phyloP scores from a whole-genome alignment of 352 stramenopile species.

The Blastocystis sp. region DNA sequence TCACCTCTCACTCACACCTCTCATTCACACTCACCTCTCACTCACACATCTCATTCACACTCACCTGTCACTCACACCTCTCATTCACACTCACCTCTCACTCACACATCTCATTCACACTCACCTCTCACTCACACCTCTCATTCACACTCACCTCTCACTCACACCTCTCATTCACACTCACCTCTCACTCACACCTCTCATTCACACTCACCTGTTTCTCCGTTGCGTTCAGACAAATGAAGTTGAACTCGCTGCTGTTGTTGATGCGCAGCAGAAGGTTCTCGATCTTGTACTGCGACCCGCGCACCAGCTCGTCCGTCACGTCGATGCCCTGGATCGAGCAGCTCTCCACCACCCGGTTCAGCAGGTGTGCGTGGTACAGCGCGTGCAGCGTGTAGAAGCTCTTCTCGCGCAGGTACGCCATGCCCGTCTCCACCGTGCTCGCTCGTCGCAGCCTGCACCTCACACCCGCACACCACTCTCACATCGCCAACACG shows the following conservation, averaged over 20 bases:
- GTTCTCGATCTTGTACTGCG: conserved; percentile 65
- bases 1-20: not conserved
- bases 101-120: no score
- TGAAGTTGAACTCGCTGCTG: conserved; percentile 1
- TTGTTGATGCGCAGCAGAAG: conserved; percentile 63
- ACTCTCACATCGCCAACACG: not conserved
- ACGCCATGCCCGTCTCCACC: conserved; percentile 24
- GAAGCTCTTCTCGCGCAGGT: conserved; percentile 54
- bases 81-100: no score
- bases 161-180: no score
- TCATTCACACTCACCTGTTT: not conserved
- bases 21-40: not conserved
- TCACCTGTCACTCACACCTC: not conserved
- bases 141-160: no score
- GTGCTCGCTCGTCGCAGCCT: not conserved
- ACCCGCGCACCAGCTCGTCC: conserved; percentile 48
- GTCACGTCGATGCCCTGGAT: conserved; percentile 57
- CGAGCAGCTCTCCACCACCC: conserved; percentile 41
- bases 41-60: not conserved
- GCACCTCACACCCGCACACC: not conserved
- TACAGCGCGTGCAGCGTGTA: conserved; percentile 50
- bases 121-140: no score
- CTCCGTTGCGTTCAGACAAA: conserved; percentile 64
- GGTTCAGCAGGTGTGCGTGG: conserved; percentile 59
- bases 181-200: no score